phyloP scores from a whole-genome alignment of 2,329 filamentous ascomycete species.

The Fusarium oligoseptatum region DNA sequence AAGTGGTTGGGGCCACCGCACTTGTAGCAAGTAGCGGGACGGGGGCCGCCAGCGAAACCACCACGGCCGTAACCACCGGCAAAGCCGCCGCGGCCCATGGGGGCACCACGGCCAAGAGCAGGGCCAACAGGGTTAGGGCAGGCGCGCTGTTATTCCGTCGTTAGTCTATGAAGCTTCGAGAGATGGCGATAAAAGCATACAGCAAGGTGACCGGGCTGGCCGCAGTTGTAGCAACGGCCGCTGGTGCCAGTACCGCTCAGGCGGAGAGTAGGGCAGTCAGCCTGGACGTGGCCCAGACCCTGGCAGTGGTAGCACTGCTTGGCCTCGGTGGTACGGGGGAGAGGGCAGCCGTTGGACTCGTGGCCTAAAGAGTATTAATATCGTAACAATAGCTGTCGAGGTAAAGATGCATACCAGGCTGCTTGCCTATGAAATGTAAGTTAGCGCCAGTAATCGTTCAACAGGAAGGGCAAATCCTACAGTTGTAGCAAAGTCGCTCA shows the following conservation, averaged over 20 bases:
- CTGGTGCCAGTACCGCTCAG: constrained; percentile 85
- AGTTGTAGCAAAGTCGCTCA: constrained; percentile 99
- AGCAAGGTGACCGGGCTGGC: constrained; percentile 91
- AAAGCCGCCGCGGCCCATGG: constrained; percentile 79
- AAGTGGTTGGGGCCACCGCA: constrained; percentile 95
- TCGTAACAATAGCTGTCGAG: background rate
- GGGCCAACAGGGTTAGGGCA: constrained; percentile 81
- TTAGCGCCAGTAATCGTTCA: constrained; percentile 8
- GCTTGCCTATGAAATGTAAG: constrained; percentile 72
- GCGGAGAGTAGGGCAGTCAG: constrained; percentile 96
- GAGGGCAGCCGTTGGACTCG: constrained; percentile 97
- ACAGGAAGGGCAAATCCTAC: constrained; percentile 61
- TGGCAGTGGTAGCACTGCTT: constrained; percentile 99
- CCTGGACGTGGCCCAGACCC: constrained; percentile 97
- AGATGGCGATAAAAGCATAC: constrained; percentile 62
- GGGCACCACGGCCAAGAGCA: constrained; percentile 74
- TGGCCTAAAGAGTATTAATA: constrained; percentile 68
- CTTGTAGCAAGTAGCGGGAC: constrained; percentile 80
- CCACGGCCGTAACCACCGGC: constrained; percentile 75
- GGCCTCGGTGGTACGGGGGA: constrained; percentile 95
- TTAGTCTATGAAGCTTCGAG: constrained; percentile 27
- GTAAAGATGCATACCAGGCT: constrained; percentile 69
- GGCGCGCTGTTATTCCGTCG: constrained; percentile 69
- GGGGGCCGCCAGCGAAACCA: constrained; percentile 78
- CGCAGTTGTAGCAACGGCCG: constrained; percentile 97